Percentiles rank a stretch among this genome's conserved stretches.
These are phyloP conservation scores for Metrosideros polymorpha DNA, from an alignment of 441 rosid species.

Conservation along the genomic window DNA sequence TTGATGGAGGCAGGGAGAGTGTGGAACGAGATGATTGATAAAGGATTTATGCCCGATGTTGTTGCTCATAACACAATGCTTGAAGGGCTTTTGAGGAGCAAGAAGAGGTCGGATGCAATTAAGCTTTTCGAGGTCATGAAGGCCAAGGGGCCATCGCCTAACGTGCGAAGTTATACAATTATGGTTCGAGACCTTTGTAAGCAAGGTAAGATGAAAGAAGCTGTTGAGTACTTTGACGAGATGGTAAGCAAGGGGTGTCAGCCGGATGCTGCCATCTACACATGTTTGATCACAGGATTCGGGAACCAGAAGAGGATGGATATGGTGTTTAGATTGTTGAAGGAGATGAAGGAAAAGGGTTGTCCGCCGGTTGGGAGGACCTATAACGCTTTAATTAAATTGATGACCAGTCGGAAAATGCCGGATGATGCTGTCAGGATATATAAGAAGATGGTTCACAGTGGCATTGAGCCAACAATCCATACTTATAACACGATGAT, in stretches of 20 bases:
- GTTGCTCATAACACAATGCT: constrained; percentile 72
- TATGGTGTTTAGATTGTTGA: constrained; percentile 45
- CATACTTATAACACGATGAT: constrained; percentile 78
- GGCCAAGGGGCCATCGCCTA: constrained; percentile 68
- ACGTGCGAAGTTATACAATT: constrained; percentile 58
- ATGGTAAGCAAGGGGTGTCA: constrained; percentile 49
- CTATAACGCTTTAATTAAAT: constrained; percentile 67
- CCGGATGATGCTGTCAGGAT: constrained; percentile 55
- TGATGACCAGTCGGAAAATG: constrained; percentile 48
- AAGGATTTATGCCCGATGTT: constrained; percentile 65
- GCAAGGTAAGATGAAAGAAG: constrained; percentile 62
- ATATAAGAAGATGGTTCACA: constrained; percentile 58
- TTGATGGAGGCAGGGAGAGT: constrained; percentile 81
- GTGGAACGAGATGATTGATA: constrained; percentile 86
- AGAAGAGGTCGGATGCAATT: constrained; percentile 62
- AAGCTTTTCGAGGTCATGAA: constrained; percentile 81
- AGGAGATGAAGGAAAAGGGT: constrained; percentile 73
- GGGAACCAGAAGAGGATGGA: constrained; percentile 64
- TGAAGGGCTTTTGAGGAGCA: constrained; percentile 61
- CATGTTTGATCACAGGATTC: constrained; percentile 71
- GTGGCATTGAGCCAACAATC: constrained; percentile 51
- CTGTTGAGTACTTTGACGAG: constrained; percentile 53
- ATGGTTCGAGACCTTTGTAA: constrained; percentile 66
- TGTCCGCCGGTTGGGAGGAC: constrained; percentile 65
- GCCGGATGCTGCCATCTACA: constrained; percentile 67